phyloP scores from a whole-genome alignment of 176 grass and related monocot genomes.

The Metroxylon sagu region DNA sequence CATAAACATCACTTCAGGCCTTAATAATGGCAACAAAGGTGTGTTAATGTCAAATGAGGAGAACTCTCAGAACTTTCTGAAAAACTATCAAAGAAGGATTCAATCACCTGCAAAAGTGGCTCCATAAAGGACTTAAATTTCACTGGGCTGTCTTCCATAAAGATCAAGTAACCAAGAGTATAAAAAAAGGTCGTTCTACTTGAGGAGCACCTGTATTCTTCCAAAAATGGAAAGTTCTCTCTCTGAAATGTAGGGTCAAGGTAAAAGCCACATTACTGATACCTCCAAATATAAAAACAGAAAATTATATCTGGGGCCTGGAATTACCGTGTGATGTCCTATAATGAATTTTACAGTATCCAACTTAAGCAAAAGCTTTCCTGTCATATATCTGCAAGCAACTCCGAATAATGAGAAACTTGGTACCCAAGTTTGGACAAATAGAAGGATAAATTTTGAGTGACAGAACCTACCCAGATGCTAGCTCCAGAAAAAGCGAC shows the following conservation, averaged over 20 bases:
- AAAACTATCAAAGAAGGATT: not conserved
- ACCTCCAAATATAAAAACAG: not conserved
- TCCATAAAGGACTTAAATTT: conserved; percentile 97
- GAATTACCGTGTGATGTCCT: conserved; percentile 76
- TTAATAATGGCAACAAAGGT: too few relatives aligned
- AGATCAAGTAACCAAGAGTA: conserved; percentile 86
- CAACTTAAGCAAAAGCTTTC: conserved; percentile 93
- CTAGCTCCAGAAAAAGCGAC: conserved; percentile 79
- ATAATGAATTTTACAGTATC: conserved; percentile 96
- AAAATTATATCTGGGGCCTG: conserved; percentile 2
- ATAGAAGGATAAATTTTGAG: not conserved
- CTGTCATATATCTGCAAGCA: conserved; percentile 86
- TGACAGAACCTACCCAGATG: conserved; percentile 69
- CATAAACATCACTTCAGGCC: not conserved
- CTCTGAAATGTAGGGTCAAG: conserved; percentile 34
- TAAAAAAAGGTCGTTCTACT: conserved; percentile 98
- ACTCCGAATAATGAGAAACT: conserved; percentile 24
- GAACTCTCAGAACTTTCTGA: too few relatives aligned
- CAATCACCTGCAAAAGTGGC: conserved; percentile 74
- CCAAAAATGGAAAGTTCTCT: conserved; percentile 83
- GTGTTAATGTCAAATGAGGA: too few relatives aligned
- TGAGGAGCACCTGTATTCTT: conserved; percentile 76
- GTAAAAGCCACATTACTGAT: not conserved
- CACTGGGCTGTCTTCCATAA: conserved; percentile 91
- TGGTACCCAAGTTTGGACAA: conserved; percentile 8